Conservation (phyloP, 2,329 filamentous ascomycete species). For the Penicillium sp. region DNA sequence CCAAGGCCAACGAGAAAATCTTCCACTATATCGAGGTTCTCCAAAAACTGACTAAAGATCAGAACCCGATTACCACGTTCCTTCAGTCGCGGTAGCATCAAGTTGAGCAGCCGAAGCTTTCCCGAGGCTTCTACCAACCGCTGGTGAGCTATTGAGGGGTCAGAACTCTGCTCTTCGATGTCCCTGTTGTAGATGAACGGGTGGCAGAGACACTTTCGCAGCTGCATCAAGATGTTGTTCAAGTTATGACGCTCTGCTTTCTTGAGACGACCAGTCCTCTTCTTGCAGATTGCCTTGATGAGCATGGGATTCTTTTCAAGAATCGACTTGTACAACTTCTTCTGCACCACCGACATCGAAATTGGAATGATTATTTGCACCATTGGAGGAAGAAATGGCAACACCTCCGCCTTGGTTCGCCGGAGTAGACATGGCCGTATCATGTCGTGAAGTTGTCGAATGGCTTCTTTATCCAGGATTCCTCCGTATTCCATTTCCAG, state of each 20-base stretch:
- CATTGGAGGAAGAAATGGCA: constrained; percentile 90
- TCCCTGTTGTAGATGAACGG: constrained; percentile 89
- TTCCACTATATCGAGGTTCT: constrained; percentile 81
- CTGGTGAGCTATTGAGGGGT: constrained; percentile 60
- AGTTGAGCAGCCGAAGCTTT: constrained; percentile 77
- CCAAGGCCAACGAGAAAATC: constrained; percentile 80
- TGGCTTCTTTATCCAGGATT: constrained; percentile 76
- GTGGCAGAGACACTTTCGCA: constrained; percentile 91
- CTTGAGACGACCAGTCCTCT: constrained; percentile 59
- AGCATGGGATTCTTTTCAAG: constrained; percentile 85
- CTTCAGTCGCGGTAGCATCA: constrained; percentile 82
- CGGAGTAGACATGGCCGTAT: constrained; percentile 70
- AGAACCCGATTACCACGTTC: constrained; percentile 84
- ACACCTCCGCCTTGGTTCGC: constrained; percentile 83
- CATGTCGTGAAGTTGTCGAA: constrained; percentile 73
- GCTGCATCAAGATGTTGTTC: constrained; percentile 92
- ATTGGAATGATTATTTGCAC: constrained; percentile 92
- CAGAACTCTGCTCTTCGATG: constrained; percentile 75
- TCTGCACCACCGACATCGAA: constrained; percentile 91
- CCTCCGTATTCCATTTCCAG: constrained; percentile 71
- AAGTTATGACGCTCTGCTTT: constrained; percentile 71
- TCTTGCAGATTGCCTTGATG: constrained; percentile 76
- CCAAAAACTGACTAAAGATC: constrained; percentile 92
- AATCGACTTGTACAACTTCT: constrained; percentile 91
- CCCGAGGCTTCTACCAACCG: constrained; percentile 89